phyloP scores from a whole-genome alignment of 2,329 filamentous ascomycete genomes.

The Thermothelomyces thermophilus region DNA sequence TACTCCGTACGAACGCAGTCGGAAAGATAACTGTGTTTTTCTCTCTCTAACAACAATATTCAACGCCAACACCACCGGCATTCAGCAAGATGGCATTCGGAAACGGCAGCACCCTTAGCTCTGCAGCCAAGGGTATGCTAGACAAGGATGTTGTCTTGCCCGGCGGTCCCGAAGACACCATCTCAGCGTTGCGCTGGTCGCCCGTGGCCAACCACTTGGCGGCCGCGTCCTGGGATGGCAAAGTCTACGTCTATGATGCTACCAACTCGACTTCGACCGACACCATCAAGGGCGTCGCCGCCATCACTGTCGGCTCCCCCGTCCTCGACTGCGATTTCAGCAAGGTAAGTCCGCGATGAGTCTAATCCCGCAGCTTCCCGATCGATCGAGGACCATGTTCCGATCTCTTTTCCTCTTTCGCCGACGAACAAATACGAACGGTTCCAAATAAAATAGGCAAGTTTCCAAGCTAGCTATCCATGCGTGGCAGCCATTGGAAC shows the following conservation, averaged over 20 bases:
- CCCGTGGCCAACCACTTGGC: constrained; percentile 30
- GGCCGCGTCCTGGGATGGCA: constrained; percentile 32
- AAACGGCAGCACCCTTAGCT: neutral
- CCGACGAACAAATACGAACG: constrained; percentile 17
- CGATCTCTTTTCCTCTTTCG: neutral
- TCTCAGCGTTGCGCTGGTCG: constrained; percentile 33
- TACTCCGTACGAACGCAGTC: too few species aligned
- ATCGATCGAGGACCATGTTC: constrained; percentile 21
- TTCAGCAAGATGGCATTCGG: constrained; percentile 10
- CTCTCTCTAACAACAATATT: neutral
- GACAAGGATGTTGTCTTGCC: constrained; percentile 25
- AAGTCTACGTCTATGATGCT: constrained; percentile 33
- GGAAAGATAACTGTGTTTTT: too few species aligned
- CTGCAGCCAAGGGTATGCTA: neutral
- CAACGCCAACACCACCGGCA: neutral
- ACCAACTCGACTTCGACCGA: constrained; percentile 20
- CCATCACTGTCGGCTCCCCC: constrained; percentile 25
- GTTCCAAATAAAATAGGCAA: constrained; percentile 20
- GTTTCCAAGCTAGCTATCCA: constrained; percentile 1
- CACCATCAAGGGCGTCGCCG: constrained; percentile 23
- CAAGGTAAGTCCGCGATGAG: constrained; percentile 31
- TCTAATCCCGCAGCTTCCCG: constrained; percentile 28
- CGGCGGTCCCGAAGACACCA: constrained; percentile 29
- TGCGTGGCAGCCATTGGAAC: neutral
- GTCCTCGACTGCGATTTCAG: constrained; percentile 33